These are phyloP conservation scores for Kuraishia capsulata DNA, from an alignment of 805 yeast species.

Conservation along the genomic window DNA sequence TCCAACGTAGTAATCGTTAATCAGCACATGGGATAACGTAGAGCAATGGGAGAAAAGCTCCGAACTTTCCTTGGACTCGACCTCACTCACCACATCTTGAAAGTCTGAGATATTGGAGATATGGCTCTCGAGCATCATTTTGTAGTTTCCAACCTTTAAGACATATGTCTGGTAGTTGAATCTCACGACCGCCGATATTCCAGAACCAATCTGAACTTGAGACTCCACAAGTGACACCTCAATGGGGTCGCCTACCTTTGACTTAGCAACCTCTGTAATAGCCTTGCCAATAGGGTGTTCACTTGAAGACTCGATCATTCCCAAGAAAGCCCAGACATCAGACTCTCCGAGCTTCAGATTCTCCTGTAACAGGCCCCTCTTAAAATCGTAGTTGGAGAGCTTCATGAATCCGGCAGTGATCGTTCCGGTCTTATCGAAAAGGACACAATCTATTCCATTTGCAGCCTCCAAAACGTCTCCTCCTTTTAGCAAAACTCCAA, in stretches of 20 bases:
- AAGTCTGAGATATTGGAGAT: slow-evolving; percentile 14
- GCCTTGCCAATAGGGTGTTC: slow-evolving; percentile 90
- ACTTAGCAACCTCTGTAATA: neutral
- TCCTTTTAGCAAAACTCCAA: slow-evolving; percentile 88
- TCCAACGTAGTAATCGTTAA: slow-evolving; percentile 56
- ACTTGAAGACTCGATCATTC: slow-evolving; percentile 55
- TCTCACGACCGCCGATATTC: slow-evolving; percentile 28
- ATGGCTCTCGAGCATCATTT: slow-evolving; percentile 23
- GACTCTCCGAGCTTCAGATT: neutral
- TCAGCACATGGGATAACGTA: slow-evolving; percentile 29
- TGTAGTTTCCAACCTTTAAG: slow-evolving; percentile 47
- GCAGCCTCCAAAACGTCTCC: slow-evolving; percentile 82
- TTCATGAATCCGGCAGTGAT: slow-evolving; percentile 79
- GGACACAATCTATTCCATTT: slow-evolving; percentile 48
- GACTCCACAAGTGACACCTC: slow-evolving; percentile 22
- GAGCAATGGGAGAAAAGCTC: neutral
- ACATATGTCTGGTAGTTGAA: slow-evolving; percentile 13
- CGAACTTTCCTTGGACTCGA: neutral
- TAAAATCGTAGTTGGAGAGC: slow-evolving; percentile 17
- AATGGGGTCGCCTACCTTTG: neutral
- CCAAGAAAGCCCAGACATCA: slow-evolving; percentile 41
- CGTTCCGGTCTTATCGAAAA: slow-evolving; percentile 96
- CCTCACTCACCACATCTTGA: neutral
- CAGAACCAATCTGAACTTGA: slow-evolving; percentile 32
- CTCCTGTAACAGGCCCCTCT: slow-evolving; percentile 2